phyloP scores from a whole-genome alignment of 2,329 filamentous ascomycete species.

The Pyrenophora seminiperda region DNA sequence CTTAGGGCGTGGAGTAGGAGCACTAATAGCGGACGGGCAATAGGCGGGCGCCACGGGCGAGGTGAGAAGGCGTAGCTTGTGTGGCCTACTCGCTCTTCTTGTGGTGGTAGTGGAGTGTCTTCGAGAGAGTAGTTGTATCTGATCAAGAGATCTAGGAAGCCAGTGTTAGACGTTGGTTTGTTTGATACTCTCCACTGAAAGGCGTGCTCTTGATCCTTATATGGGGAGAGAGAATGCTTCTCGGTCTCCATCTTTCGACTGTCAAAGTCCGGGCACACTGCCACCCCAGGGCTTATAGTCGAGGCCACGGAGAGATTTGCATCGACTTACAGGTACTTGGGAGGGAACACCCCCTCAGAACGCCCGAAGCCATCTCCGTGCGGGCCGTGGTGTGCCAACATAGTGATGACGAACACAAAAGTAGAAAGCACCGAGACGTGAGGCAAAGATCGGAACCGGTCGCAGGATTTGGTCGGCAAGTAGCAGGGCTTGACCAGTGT shows the following conservation, averaged over 20 bases:
- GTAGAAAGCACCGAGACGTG: conserved; percentile 6
- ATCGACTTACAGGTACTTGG: conserved; percentile 22
- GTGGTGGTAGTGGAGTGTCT: conserved; percentile 1
- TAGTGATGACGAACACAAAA: conserved; percentile 18
- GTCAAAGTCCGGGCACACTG: conserved; percentile 10
- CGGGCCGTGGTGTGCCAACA: conserved; percentile 19
- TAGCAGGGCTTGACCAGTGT: conserved; percentile 9
- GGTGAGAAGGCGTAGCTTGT: conserved; percentile 17
- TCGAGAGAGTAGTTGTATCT: conserved; percentile 5
- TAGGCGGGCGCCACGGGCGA: conserved; percentile 19
- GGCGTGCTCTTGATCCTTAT: conserved; percentile 14
- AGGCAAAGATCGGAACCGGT: conserved; percentile 15
- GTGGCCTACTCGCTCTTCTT: conserved; percentile 11
- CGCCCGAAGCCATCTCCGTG: conserved; percentile 19
- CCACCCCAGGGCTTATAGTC: conserved; percentile 22
- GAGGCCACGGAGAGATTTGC: not conserved
- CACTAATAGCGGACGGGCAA: conserved; percentile 17
- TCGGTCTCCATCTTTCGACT: conserved; percentile 5
- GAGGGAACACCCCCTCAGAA: conserved; percentile 14
- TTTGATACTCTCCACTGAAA: not conserved
- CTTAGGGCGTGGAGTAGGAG: conserved; percentile 13
- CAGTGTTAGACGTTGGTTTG: conserved; percentile 2
- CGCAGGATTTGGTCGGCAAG: conserved; percentile 10
- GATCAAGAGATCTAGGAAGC: conserved; percentile 14
- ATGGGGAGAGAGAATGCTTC: conserved; percentile 6